Evolutionary conservation across 192 early-diverging fungal species (phyloP), one percentile per base, ranked within the genome.

Genomic region (Backusella parvicylindrica): DNA sequence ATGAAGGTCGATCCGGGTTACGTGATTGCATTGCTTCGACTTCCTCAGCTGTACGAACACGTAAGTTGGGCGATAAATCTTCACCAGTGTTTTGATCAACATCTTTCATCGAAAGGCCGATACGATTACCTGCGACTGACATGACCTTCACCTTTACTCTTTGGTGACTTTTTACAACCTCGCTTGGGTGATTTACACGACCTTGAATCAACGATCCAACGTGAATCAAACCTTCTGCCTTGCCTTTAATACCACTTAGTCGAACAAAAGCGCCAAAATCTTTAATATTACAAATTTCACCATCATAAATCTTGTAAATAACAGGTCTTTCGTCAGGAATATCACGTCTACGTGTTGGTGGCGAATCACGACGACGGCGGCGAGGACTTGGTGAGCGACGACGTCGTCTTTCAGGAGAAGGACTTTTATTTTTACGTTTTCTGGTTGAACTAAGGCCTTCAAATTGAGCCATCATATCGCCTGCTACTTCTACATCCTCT

Each of bases 251-350:
- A 7, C 95, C 95, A 32, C 97, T 91, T 35, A 99, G 80, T 13
- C 84, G 69, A 7, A 98, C 94, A 86, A 99, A 99, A 1, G 90
- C 95, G 18, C 98, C 98, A 89, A 98, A 99, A 41, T 97, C 95
- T 67, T 92, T 94, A 32, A 96, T 85, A 70, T 91, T 94, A 4
- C 92, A 87, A 16, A 98, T 91, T 30, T 83, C 88, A 12, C 96
- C 98, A 32, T 83, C 73, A 79, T 99, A 99, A 32, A 99, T 96
- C 77, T 98, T 96, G 86, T 97, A 96, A 1, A 97, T 80, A 0
- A 97, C 79, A 0, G 98, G 96, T 0, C 84, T 86, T 23, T 94
- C 92, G 69, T 97, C 96, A 16, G 93, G 13, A 15, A 28, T 64
- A 21, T 78, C 31, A n/a, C 66, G 38, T 15, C 33, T 70, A 13